Conservation (phyloP, 1,139 yeast species). For the Lodderomyces theae region DNA sequence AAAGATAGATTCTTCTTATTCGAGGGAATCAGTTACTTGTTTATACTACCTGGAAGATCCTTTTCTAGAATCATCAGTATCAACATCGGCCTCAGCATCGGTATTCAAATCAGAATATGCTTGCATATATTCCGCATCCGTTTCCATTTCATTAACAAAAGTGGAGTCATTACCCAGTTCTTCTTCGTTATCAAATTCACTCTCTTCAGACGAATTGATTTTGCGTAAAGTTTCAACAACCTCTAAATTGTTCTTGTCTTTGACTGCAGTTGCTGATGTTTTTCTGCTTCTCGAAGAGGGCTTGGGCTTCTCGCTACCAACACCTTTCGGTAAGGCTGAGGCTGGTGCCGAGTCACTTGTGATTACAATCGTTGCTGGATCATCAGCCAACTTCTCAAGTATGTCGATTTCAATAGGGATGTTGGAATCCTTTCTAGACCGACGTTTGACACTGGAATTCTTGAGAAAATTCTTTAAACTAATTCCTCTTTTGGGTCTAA, state of each 20-base stretch:
- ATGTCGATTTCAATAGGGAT: constrained; percentile 24
- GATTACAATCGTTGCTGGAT: constrained; percentile 3
- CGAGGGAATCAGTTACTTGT: no score
- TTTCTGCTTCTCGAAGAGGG: background rate
- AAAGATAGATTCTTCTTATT: no score
- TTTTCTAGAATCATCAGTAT: constrained; percentile 3
- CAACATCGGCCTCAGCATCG: constrained; percentile 3
- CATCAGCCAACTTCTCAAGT: constrained; percentile 13
- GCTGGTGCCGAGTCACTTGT: constrained; percentile 1
- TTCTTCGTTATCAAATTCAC: constrained; percentile 1
- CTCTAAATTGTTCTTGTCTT: background rate
- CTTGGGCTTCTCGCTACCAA: constrained; percentile 3
- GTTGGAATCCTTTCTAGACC: constrained; percentile 57
- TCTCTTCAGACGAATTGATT: constrained; percentile 2
- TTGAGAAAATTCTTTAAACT: constrained; percentile 11
- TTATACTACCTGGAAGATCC: background rate
- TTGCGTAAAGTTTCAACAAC: background rate
- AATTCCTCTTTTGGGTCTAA: constrained; percentile 6
- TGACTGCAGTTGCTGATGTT: no score
- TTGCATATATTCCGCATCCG: constrained; percentile 1
- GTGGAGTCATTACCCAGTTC: constrained; percentile 1
- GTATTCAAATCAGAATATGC: constrained; percentile 3
- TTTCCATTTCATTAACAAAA: constrained; percentile 1
- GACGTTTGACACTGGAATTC: constrained; percentile 25
- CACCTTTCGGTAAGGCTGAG: background rate